These are phyloP conservation scores for Leptographium procerum DNA, from an alignment of 2,329 filamentous ascomycete genomes.

Conservation along the genomic window DNA sequence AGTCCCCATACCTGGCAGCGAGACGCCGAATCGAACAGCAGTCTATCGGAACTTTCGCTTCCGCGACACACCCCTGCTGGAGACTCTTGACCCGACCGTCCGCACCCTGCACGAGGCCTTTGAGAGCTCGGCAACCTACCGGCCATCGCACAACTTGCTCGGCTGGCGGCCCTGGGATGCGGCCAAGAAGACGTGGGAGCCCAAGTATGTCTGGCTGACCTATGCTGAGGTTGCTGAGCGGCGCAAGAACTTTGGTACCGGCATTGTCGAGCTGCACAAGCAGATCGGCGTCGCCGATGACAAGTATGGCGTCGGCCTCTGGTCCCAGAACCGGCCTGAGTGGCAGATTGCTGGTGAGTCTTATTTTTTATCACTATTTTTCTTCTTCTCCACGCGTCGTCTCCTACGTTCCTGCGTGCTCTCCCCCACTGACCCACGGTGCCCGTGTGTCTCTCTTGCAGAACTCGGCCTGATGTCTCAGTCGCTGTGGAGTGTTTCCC, in stretches of 20 bases:
- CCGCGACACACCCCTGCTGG: conserved; percentile 57
- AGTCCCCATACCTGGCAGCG: conserved; percentile 63
- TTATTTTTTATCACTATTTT: background rate
- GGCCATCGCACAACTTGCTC: conserved; percentile 60
- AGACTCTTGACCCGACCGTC: conserved; percentile 58
- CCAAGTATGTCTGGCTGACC: conserved; percentile 71
- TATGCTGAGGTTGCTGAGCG: conserved; percentile 71
- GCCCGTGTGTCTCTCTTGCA: conserved; percentile 22
- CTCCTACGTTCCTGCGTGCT: no score
- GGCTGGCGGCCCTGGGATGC: conserved; percentile 74
- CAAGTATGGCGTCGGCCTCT: conserved; percentile 68
- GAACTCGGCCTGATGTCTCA: conserved; percentile 84
- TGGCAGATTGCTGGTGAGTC: conserved; percentile 69
- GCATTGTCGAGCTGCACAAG: conserved; percentile 72
- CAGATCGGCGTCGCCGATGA: conserved; percentile 53
- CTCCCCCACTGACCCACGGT: background rate
- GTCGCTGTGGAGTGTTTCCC: conserved; percentile 76
- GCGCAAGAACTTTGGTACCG: conserved; percentile 74
- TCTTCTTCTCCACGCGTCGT: no score
- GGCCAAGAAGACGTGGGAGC: conserved; percentile 57
- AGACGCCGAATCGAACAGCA: conserved; percentile 58
- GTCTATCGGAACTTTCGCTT: conserved; percentile 79
- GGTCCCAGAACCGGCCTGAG: conserved; percentile 79
- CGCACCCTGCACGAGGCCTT: conserved; percentile 73
- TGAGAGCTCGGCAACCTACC: conserved; percentile 51